Percentiles rank a stretch among this genome's conserved stretches.
These are phyloP conservation scores for Vigna mungo DNA, from an alignment of 306 rosid genomes.

Conservation along the genomic window DNA sequence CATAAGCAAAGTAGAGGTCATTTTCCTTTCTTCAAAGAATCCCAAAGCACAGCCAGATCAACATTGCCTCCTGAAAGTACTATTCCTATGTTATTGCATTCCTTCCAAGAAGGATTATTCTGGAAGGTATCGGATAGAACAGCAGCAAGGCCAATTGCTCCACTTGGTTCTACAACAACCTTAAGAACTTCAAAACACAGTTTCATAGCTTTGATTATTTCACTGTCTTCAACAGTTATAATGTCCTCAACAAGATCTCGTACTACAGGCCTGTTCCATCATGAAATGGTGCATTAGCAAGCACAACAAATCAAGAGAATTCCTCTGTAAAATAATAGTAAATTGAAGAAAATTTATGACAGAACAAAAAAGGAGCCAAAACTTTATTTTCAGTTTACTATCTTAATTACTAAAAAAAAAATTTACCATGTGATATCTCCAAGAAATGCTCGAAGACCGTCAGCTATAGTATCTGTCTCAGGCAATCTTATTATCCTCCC, in stretches of 20 bases:
- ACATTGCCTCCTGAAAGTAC: slow-evolving; percentile 90
- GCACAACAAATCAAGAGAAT: slow-evolving; percentile 16
- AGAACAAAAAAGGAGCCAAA: slow-evolving; percentile 25
- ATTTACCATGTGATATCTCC: slow-evolving; percentile 88
- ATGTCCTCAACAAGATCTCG: slow-evolving; percentile 86
- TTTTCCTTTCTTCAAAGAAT: slow-evolving; percentile 61
- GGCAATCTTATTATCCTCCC: slow-evolving; percentile 75
- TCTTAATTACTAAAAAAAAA: slow-evolving; percentile 15
- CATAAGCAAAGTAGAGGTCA: slow-evolving; percentile 14
- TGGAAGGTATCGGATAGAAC: slow-evolving; percentile 79
- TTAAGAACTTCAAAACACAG: slow-evolving; percentile 80
- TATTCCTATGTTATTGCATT: slow-evolving; percentile 75
- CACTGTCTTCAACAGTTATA: slow-evolving; percentile 76
- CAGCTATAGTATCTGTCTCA: slow-evolving; percentile 86
- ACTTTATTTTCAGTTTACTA: slow-evolving; percentile 35
- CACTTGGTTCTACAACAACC: slow-evolving; percentile 88
- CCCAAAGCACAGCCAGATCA: slow-evolving; percentile 75
- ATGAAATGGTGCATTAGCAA: slow-evolving; percentile 22
- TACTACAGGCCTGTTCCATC: slow-evolving; percentile 75
- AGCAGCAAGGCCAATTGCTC: slow-evolving; percentile 97
- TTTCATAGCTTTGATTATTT: slow-evolving; percentile 82
- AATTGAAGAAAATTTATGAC: not conserved
- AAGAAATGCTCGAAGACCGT: slow-evolving; percentile 86
- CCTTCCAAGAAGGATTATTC: slow-evolving; percentile 72
- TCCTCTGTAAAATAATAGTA: not conserved